phyloP scores from a whole-genome alignment of 768 basidiomycete genomes.

The Leccinum imitatum region DNA sequence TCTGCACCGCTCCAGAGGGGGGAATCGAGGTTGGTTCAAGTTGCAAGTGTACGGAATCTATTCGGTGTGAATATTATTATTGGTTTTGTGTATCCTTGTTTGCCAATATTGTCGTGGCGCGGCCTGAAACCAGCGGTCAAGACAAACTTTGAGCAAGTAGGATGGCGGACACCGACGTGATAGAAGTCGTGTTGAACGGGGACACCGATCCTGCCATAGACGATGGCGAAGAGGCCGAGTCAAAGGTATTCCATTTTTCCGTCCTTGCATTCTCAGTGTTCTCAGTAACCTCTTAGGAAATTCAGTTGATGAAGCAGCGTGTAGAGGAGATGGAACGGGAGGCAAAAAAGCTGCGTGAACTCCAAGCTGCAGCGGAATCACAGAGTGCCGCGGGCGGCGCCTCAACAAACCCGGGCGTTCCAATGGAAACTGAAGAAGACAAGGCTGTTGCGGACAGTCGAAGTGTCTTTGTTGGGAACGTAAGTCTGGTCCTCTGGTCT shows the following conservation, averaged over 20 bases:
- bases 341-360: slow-evolving; percentile 82
- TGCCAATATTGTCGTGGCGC: slow-evolving; percentile 21
- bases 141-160: slow-evolving; percentile 28
- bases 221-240: slow-evolving; percentile 63
- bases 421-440: slow-evolving; percentile 84
- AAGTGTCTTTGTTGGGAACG: slow-evolving; percentile 96
- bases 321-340: slow-evolving; percentile 94
- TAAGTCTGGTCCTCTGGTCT: slow-evolving; percentile 41
- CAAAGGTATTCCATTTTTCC: slow-evolving; percentile 43
- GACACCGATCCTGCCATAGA: slow-evolving; percentile 39
- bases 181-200: slow-evolving; percentile 39
- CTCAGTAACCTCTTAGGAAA: slow-evolving; percentile 56
- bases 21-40: neutral
- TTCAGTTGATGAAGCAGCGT: slow-evolving; percentile 85
- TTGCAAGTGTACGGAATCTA: neutral
- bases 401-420: slow-evolving; percentile 44
- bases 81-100: slow-evolving; percentile 28
- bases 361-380: slow-evolving; percentile 76
- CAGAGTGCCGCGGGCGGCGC: slow-evolving; percentile 47
- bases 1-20: neutral
- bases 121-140: slow-evolving; percentile 7
- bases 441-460: slow-evolving; percentile 75
- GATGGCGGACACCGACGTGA: slow-evolving; percentile 55
- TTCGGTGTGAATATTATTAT: neutral
- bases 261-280: slow-evolving; percentile 9